phyloP scores from a whole-genome alignment of 164 flowering plant genomes.

The Vitis riparia region DNA sequence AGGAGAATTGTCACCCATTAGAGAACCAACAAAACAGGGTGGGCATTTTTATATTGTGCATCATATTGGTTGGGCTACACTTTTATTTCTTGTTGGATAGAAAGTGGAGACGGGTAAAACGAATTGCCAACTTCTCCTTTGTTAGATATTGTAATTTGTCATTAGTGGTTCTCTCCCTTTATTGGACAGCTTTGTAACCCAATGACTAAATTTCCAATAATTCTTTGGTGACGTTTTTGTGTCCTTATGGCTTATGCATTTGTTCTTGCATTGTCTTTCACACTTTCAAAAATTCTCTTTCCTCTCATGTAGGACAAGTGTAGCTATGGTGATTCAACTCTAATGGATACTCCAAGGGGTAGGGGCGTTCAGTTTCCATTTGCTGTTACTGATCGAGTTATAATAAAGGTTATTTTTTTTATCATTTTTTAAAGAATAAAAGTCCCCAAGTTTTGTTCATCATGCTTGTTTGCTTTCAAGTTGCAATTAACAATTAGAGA shows the following conservation, averaged over 20 bases:
- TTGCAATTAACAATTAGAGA: not conserved
- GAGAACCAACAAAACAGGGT: too few relatives aligned
- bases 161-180: not conserved
- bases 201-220: not conserved
- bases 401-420: slow-evolving; percentile 62
- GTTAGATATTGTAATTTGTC: not conserved
- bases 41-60: too few relatives aligned
- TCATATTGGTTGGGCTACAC: too few relatives aligned
- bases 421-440: not conserved
- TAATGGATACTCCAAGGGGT: slow-evolving; percentile 56
- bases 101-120: not conserved
- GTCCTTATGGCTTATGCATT: not conserved
- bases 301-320: slow-evolving; percentile 60
- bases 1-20: too few relatives aligned
- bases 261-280: not conserved
- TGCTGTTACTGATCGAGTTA: slow-evolving; percentile 78
- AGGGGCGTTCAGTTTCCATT: slow-evolving; percentile 94
- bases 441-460: not conserved
- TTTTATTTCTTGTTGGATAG: too few relatives aligned
- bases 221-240: not conserved
- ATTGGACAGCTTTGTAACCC: not conserved
- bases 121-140: not conserved
- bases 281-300: not conserved
- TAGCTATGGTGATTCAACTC: slow-evolving; percentile 50
- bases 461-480: slow-evolving; percentile 2